These are phyloP conservation scores for Wickerhamomyces ciferrii DNA, from an alignment of 805 yeast genomes.

Conservation along the genomic window DNA sequence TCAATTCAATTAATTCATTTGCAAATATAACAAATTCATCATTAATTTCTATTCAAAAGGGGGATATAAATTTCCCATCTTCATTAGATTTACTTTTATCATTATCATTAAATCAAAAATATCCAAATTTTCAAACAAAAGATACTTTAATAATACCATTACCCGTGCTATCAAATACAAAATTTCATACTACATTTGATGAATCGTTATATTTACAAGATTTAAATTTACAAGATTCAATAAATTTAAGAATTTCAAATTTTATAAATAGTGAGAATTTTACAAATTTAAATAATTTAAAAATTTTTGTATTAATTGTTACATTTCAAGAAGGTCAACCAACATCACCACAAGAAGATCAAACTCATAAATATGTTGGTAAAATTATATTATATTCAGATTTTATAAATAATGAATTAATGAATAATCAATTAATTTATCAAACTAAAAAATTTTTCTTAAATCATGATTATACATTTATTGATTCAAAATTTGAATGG, in stretches of 20 bases:
- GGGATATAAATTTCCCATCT: slow-evolving; percentile 15
- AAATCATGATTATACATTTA: neutral
- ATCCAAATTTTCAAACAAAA: slow-evolving; percentile 9
- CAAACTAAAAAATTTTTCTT: neutral
- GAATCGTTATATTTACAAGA: slow-evolving; percentile 17
- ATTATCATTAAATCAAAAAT: slow-evolving; percentile 11
- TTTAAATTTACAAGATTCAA: slow-evolving; percentile 9
- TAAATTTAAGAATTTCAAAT: slow-evolving; percentile 13
- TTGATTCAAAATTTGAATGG: neutral
- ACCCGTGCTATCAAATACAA: slow-evolving; percentile 16
- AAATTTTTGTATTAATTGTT: slow-evolving; percentile 14
- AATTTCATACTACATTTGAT: slow-evolving; percentile 12
- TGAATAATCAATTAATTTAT: neutral
- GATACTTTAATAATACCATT: slow-evolving; percentile 19
- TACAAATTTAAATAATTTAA: slow-evolving; percentile 9
- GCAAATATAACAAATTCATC: slow-evolving; percentile 13
- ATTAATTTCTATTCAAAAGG: slow-evolving; percentile 11
- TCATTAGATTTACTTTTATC: slow-evolving; percentile 18
- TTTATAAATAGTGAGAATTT: slow-evolving; percentile 13
- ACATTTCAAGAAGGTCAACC: slow-evolving; percentile 19
- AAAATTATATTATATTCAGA: slow-evolving; percentile 12
- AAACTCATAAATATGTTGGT: slow-evolving; percentile 20
- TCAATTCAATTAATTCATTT: slow-evolving; percentile 13
- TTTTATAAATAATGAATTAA: neutral
- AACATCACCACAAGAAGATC: slow-evolving; percentile 18